Base-by-base conservation (phyloP, 2,329 filamentous ascomycete species). In the Penicillium concentricum region DNA sequence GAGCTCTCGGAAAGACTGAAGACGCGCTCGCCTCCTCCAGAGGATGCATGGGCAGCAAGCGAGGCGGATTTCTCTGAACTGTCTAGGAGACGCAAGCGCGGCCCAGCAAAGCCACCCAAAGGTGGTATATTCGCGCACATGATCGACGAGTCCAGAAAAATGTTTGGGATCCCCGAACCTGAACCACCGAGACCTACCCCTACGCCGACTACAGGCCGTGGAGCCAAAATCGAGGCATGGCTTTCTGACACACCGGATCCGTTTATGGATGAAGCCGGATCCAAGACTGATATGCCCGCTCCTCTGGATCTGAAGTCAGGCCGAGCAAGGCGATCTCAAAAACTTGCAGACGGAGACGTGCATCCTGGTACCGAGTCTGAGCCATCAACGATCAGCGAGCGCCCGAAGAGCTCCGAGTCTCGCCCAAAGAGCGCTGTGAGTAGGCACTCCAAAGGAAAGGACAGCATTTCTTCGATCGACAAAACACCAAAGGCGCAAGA, bases 151-250 rank as follows among this genome's bases (percentile, higher is more conserved):
- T 76, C 76, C 2, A 75, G 69, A 56, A 79, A 77, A 56, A 74
- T 78, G 60, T 78, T 81, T 58, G 67, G 69, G n/a, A 74, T 74
- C 54, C 71, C 74, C 5, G 75, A 76, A 49, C 60, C 68, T 16
- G 64, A 73, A 28, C 64, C 69, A 13, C 71, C 76, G 1, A 69
- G 71, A 47, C 76, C 76, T 22, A 72, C 75, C 34, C 76, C 76
- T n/a, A 72, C 76, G 12, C 68, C 69, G n/a, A 59, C 62, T 10
- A 65, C 64, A 16, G 66, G 66, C 20, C 79, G 79, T 44, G 74
- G 80, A 15, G 78, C 79, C 51, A 83, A 83, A 46, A 81, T 88
- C 26, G 82, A 87, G 69, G 82, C 84, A 47, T 88, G 85, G 85
- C 78, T 88, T 6, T 80, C 79, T 2, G 76, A 75, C 51, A 84